These are phyloP conservation scores for Aspergillus conjunctus DNA, from an alignment of 495 filamentous ascomycete genomes.

Conservation along the genomic window DNA sequence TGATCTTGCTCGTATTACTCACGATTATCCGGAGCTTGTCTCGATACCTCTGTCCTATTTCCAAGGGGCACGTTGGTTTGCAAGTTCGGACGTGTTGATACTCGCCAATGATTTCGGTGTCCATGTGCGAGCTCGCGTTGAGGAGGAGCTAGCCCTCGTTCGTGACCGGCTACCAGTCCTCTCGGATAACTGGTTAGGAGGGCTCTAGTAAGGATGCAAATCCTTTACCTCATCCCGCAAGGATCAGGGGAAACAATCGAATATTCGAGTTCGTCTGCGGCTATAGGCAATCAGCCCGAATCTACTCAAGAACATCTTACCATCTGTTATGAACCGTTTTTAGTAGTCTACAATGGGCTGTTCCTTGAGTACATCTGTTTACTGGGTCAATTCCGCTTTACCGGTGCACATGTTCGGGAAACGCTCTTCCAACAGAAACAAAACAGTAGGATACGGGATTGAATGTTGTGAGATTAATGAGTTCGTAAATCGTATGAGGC, in stretches of 20 bases:
- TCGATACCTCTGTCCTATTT: neutral
- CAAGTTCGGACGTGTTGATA: neutral
- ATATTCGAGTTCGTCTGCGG: no score
- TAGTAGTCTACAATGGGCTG: no score
- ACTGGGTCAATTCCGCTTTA: no score
- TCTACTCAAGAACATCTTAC: no score
- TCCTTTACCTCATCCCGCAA: neutral
- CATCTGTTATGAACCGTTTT: no score
- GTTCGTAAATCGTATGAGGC: neutral
- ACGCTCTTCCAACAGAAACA: neutral
- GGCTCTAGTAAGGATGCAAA: neutral
- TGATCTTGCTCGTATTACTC: neutral
- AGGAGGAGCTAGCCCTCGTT: neutral
- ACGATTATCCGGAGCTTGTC: neutral
- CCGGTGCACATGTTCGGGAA: no score
- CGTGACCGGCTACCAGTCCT: neutral
- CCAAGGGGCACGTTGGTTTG: neutral
- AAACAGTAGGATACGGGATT: neutral
- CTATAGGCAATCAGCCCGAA: no score
- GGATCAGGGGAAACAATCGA: neutral
- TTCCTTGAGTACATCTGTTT: no score
- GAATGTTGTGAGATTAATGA: neutral
- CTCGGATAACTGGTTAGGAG: conserved; percentile 1
- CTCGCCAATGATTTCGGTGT: neutral
- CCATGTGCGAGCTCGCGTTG: neutral